phyloP scores from a whole-genome alignment of 495 filamentous ascomycete species.

The Aspergillus coremiiformis region DNA sequence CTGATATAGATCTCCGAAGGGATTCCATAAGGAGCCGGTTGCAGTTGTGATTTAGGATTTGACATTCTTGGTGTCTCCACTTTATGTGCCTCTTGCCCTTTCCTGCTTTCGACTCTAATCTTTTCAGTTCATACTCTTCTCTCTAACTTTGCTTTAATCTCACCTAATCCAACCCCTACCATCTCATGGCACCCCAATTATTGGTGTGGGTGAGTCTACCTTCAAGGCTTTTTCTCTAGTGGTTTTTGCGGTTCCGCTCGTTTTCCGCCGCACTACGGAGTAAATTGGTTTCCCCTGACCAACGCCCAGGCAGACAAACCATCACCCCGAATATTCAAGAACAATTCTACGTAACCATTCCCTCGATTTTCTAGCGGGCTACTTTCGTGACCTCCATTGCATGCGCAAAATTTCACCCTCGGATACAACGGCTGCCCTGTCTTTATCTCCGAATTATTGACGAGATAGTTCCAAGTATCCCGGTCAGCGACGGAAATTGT shows the following conservation, averaged over 20 bases:
- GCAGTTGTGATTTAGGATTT: background rate
- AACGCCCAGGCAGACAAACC: conserved; percentile 3
- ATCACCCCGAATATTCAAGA: background rate
- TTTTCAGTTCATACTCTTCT: conserved; percentile 1
- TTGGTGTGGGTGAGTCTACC: conserved; percentile 1
- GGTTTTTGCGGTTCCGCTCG: background rate
- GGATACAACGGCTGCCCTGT: background rate
- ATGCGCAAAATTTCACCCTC: background rate
- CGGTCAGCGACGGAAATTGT: background rate
- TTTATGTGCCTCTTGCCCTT: conserved; percentile 40
- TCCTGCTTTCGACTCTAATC: background rate
- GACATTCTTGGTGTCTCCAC: conserved; percentile 44
- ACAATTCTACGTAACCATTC: background rate
- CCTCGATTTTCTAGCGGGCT: background rate
- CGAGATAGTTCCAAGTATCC: background rate
- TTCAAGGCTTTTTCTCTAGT: background rate
- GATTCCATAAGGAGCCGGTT: too few species aligned
- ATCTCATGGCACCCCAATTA: conserved; percentile 6
- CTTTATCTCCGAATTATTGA: background rate
- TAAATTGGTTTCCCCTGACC: conserved; percentile 12
- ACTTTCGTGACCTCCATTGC: background rate
- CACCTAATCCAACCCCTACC: background rate
- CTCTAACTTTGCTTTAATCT: background rate
- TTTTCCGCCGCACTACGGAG: background rate
- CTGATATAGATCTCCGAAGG: too few species aligned